Base-by-base conservation (phyloP, 2,329 filamentous ascomycete genomes). In the Anisogramma anomala region DNA sequence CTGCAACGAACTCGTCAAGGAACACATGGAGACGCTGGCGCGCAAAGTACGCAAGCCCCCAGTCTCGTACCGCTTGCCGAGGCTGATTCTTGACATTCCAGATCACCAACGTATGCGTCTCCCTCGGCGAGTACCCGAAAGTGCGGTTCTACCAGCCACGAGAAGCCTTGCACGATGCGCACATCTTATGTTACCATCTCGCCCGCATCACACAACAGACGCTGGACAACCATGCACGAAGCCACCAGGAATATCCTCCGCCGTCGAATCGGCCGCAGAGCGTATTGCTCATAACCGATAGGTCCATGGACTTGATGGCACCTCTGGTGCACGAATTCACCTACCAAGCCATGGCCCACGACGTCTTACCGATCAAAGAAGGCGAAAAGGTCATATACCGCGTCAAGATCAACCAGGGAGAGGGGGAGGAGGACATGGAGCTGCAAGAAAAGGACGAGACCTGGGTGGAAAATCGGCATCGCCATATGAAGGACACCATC, bases 401-500 rank as follows among this genome's bases (percentile, higher is more conserved):
- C 50, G 88, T 87, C 39, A 67, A 74, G 2, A 68, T 91, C 48
- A 91, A 94, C 49, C 77, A 87, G 52, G 84, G 82, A 8, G 69
- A 74, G 3, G 77, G 93, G 58, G 76, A 84, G 46, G 94, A 93
- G 58, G 88, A 95, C 33, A 83, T 94, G 72, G 87, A 94, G 53
- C 82, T 98, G 36, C 72, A 72, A 23, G 91, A 98, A 50, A 83
- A 85, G 53, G 91, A 98, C 64, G 83, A 81, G 57, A 84, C 98
- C 34, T 98, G 91, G 91, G 80, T 94, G 18, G 84, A 91, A 46
- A 94, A 94, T 56, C 75, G 91, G 41, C 91, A 98, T 62, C 74
- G 79, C 39, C 91, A 98, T 62, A 98, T 98, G 91, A 94, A 94
- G 59, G 88, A 96, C 58, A 91, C 91, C 3, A 88, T 96, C 53